Base-by-base conservation (phyloP, 1,284 basidiomycete genomes). In the Boletus mariae region DNA sequence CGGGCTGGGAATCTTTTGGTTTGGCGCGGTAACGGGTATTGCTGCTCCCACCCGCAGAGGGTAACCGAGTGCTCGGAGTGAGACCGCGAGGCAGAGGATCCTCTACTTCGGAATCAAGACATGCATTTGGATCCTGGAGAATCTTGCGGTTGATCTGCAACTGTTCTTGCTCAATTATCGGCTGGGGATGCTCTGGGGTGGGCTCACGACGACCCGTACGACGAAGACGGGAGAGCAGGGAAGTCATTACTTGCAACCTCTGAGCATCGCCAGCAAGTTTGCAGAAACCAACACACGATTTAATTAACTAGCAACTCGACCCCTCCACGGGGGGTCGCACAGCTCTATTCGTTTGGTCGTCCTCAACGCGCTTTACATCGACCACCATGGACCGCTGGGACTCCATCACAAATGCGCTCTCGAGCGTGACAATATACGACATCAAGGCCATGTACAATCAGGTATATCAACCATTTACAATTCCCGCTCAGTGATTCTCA, bases 361-460 rank as follows among this genome's bases (percentile, higher is more conserved):
- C 28, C 42, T 48, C 51, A 15, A 7, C 52, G 32, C 45, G 2
- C 25, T 49, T 52, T 26, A 49, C 59, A 31, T 53, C 52, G 51
- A 45, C 55, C 59, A 60, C 49, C 56, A 84, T 84, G 82, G 82
- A 84, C 58, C 75, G 75, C 60, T 63, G 92, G 54, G 87, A 91
- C 69, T 78, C 83, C 5, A 76, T 92, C 41, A 76, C 84, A 49
- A 84, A 67, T 62, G 77, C 83, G 37, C 69, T 92, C 59, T 88
- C 88, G 40, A 83, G 85, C 65, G 77, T 94, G 56, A 87, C 90
- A 2, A 73, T 97, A 68, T 98, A 98, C 74, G 94, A 98, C 70
- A 80, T 98, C 71, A 97, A 95, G 76, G 83, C 82, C 63, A 89
- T 92, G 82, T 95, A 95, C 76, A 93, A 88, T 64, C 92, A 95